These are phyloP conservation scores for Cordyceps pruinosa DNA, from an alignment of 2,329 filamentous ascomycete species.

Conservation along the genomic window DNA sequence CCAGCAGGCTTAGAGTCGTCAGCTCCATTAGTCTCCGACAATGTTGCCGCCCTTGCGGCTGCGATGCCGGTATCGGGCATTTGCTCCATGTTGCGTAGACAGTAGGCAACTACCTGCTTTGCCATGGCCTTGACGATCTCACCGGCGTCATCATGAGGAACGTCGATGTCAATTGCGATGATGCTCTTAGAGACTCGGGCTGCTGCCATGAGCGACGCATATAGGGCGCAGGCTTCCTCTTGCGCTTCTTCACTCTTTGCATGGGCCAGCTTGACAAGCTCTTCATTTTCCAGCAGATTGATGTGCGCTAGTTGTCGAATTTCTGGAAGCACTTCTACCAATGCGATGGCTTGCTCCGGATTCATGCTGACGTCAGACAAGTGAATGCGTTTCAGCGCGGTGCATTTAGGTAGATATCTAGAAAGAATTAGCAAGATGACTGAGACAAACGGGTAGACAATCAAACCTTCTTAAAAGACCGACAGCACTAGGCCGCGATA, in stretches of 20 bases:
- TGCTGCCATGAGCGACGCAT: constrained; percentile 84
- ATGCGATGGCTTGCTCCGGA: constrained; percentile 80
- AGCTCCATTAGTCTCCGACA: constrained; percentile 30
- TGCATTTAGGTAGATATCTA: constrained; percentile 72
- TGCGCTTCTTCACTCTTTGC: constrained; percentile 73
- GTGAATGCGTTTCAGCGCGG: constrained; percentile 74
- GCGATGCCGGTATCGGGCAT: constrained; percentile 60
- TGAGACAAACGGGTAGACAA: background rate
- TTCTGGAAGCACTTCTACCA: constrained; percentile 87
- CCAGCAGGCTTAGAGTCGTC: constrained; percentile 26
- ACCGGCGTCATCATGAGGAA: constrained; percentile 72
- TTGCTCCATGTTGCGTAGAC: constrained; percentile 81
- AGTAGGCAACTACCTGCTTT: constrained; percentile 92
- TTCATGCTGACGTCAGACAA: constrained; percentile 77
- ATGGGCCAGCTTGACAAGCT: constrained; percentile 62
- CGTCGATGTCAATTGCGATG: constrained; percentile 86
- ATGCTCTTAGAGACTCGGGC: constrained; percentile 76
- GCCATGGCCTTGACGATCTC: constrained; percentile 89
- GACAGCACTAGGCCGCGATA: constrained; percentile 64
- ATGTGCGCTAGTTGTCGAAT: constrained; percentile 75
- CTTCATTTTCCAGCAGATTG: constrained; percentile 75
- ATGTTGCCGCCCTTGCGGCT: constrained; percentile 36
- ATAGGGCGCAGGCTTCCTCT: constrained; percentile 90
- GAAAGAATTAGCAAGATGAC: background rate
- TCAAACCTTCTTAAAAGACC: constrained; percentile 65